These are phyloP conservation scores for Rhizophagus prolifer DNA, from an alignment of 192 early-diverging fungal species.

Conservation along the genomic window DNA sequence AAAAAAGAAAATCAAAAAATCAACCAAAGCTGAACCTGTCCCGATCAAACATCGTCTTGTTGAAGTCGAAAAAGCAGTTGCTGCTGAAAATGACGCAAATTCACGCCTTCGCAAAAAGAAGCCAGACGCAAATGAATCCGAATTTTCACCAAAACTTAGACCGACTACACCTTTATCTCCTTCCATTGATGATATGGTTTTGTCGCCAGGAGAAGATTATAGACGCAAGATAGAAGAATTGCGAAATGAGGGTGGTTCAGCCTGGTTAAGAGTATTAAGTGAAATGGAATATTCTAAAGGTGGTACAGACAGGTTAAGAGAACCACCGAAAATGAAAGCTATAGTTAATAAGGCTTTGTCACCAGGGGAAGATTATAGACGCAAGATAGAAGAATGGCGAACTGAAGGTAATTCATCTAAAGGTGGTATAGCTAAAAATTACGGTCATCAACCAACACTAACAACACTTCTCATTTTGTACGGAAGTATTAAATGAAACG, in stretches of 20 bases:
- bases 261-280: slow-evolving; percentile 52
- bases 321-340: slow-evolving; percentile 14
- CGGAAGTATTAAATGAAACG: too few relatives aligned
- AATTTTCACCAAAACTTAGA: slow-evolving; percentile 28
- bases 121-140: slow-evolving; percentile 9
- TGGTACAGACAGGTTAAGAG: slow-evolving; percentile 7
- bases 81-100: slow-evolving; percentile 13
- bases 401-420: slow-evolving; percentile 49
- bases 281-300: slow-evolving; percentile 45
- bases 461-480: too few relatives aligned
- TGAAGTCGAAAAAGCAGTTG: slow-evolving; percentile 20
- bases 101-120: neutral
- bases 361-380: slow-evolving; percentile 40
- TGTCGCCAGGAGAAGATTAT: slow-evolving; percentile 36
- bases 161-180: slow-evolving; percentile 23
- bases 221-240: slow-evolving; percentile 52
- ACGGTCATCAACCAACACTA: too few relatives aligned
- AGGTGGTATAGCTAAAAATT: too few relatives aligned
- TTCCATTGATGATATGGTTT: slow-evolving; percentile 27
- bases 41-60: neutral
- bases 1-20: slow-evolving; percentile 24
- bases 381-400: slow-evolving; percentile 50
- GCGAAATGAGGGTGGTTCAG: slow-evolving; percentile 50
- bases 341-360: slow-evolving; percentile 1
- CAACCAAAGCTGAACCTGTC: slow-evolving; percentile 18